Base-by-base conservation (phyloP, 495 filamentous ascomycete species). In the Cercophora samala region DNA sequence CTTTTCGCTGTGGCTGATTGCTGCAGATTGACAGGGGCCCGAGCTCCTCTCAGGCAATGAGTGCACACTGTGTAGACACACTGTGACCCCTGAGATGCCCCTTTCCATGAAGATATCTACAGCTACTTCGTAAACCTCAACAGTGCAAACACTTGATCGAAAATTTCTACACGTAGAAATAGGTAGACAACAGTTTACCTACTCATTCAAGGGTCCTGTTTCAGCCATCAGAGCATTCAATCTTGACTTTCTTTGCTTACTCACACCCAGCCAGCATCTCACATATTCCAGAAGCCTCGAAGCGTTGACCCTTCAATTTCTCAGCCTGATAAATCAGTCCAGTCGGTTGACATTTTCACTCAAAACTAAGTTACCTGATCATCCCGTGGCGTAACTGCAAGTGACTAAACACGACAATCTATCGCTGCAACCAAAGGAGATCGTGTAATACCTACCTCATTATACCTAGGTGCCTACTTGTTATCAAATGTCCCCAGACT, bases 21-120 rank as follows among this genome's bases (percentile, higher is more conserved):
- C 60, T 64, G 66, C 22, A 53, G 53, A 19, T 32, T 46, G 37
- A 46, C 37, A 46, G 37, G 37, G 66, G 66, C 66, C 29, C 61
- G 61, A 67, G 66, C 66, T 42, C n/a, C 61, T 13, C 13, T 11
- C 37, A 46, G 13, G 6, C 15, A 46, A 11, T 46, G 8, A 13
- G 37, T 17, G 15, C 37, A 13, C 37, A 46, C 37, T 46, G 37
- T 46, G 37, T 46, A 46, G 1, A 46, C 9, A 46, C 37, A 46
- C 37, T 46, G 37, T 46, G 37, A 11, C 37, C 37, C 37, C 37
- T 46, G 37, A 46, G 37, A 46, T 46, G 37, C 37, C 37, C 37
- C 37, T 29, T 29, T 29, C 26, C 26, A 29, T 29, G n/a, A n/a
- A n/a, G n/a, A n/a, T n/a, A n/a, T n/a, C n/a, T n/a, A n/a, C n/a